phyloP scores from a whole-genome alignment of 2,329 filamentous ascomycete genomes.

The Biscogniauxia sp. region DNA sequence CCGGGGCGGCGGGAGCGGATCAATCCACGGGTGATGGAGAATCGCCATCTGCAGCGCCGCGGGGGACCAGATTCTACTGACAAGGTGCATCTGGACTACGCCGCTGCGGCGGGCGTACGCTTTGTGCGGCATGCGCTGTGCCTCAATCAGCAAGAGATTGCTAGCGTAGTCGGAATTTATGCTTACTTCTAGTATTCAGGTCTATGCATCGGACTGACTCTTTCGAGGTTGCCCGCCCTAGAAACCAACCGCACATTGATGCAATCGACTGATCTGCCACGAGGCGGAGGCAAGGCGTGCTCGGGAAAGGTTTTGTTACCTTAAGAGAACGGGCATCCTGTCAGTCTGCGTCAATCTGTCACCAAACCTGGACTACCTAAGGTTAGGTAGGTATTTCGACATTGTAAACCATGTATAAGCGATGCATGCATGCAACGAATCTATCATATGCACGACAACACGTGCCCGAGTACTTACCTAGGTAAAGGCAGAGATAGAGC shows the following conservation, averaged over 20 bases:
- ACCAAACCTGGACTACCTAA: no score
- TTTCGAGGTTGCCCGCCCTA: neutral
- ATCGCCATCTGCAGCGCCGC: constrained; percentile 5
- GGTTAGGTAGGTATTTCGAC: no score
- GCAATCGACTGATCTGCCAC: neutral
- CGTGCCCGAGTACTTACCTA: no score
- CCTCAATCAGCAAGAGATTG: neutral
- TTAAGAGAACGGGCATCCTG: no score
- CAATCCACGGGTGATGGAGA: constrained; percentile 10
- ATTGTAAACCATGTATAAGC: no score
- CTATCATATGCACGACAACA: no score
- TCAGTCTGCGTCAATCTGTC: no score
- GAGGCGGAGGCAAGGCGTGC: neutral
- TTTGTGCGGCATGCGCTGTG: constrained; percentile 4
- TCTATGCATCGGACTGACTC: neutral
- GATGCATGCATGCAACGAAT: no score
- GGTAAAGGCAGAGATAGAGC: no score
- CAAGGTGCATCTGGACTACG: neutral
- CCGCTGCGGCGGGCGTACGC: constrained; percentile 1
- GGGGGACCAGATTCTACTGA: neutral
- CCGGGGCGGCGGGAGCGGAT: constrained; percentile 8
- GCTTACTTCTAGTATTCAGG: neutral
- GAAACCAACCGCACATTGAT: neutral
- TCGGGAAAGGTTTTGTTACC: neutral
- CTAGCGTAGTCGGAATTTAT: neutral